phyloP scores from a whole-genome alignment of 148 eudicot genomes.

The Beta vulgaris region DNA sequence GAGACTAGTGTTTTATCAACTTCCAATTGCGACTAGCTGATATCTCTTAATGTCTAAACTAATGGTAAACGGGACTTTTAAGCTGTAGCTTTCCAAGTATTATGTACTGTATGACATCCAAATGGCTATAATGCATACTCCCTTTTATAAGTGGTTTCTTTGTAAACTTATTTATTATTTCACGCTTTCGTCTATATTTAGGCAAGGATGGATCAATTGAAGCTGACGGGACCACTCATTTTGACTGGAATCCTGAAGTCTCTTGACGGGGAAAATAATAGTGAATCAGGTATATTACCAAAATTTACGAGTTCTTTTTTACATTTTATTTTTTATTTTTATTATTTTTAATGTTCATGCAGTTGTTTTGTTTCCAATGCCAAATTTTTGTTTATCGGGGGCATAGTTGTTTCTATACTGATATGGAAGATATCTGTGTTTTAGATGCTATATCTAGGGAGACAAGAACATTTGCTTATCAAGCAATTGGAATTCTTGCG shows the following conservation, averaged over 20 bases:
- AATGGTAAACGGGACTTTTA: neutral
- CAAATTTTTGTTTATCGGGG: slow-evolving; percentile 7
- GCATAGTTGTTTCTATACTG: slow-evolving; percentile 10
- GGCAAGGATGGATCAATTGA: slow-evolving; percentile 86
- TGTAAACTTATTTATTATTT: slow-evolving; percentile 11
- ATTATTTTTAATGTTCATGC: neutral
- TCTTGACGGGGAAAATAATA: slow-evolving; percentile 54
- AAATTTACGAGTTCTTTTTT: slow-evolving; percentile 1
- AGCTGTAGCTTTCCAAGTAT: neutral
- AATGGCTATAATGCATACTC: neutral
- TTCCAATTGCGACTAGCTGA: neutral
- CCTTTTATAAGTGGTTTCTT: neutral
- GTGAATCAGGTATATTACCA: slow-evolving; percentile 58
- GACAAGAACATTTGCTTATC: slow-evolving; percentile 81
- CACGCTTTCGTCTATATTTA: slow-evolving; percentile 30
- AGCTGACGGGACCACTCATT: slow-evolving; percentile 92
- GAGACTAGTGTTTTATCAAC: neutral
- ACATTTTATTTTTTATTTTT: neutral
- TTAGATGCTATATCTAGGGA: slow-evolving; percentile 76
- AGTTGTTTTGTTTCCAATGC: neutral
- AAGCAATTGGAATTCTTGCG: slow-evolving; percentile 89
- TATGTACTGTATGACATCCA: neutral
- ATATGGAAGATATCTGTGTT: slow-evolving; percentile 15
- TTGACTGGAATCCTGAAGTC: slow-evolving; percentile 79
- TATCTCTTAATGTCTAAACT: neutral